Conservation (phyloP, 768 basidiomycete species). For the Mycena filopes region DNA sequence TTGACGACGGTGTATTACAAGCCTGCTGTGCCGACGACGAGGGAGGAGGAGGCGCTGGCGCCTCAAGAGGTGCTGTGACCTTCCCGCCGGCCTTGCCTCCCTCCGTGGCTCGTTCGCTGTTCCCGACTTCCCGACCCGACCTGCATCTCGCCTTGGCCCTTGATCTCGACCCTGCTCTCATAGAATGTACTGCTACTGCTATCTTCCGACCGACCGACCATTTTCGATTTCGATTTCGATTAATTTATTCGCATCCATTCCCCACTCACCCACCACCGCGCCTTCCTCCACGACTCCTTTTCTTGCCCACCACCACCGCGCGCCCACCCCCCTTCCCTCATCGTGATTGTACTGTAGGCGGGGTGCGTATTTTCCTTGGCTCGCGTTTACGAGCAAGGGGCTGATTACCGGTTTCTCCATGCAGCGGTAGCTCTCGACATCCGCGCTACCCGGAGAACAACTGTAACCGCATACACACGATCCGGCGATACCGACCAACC, state of each 20-base stretch:
- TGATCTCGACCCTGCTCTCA: not conserved
- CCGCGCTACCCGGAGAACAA: not conserved
- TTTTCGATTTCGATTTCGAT: too few species aligned
- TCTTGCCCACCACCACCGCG: not conserved
- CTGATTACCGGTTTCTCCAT: too few species aligned
- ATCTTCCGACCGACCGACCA: not conserved
- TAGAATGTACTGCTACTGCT: not conserved
- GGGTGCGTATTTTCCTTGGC: not conserved
- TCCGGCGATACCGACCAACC: conserved; percentile 1
- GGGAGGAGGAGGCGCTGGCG: conserved; percentile 1
- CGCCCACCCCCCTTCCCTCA: not conserved
- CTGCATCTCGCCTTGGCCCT: not conserved
- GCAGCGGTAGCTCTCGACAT: too few species aligned
- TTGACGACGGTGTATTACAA: conserved; percentile 81
- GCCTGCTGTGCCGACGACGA: conserved; percentile 50
- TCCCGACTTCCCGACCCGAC: not conserved
- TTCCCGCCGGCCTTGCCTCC: not conserved
- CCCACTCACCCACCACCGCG: not conserved
- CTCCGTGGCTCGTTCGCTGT: not conserved
- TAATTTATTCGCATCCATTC: conserved; percentile 2
- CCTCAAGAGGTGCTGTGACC: too few species aligned
- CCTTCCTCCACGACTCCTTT: not conserved
- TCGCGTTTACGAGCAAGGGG: too few species aligned
- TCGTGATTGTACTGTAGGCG: conserved; percentile 1
- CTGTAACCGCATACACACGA: not conserved